Conservation (phyloP, 2,329 filamentous ascomycete species). For the Furcasterigmium sp. region DNA sequence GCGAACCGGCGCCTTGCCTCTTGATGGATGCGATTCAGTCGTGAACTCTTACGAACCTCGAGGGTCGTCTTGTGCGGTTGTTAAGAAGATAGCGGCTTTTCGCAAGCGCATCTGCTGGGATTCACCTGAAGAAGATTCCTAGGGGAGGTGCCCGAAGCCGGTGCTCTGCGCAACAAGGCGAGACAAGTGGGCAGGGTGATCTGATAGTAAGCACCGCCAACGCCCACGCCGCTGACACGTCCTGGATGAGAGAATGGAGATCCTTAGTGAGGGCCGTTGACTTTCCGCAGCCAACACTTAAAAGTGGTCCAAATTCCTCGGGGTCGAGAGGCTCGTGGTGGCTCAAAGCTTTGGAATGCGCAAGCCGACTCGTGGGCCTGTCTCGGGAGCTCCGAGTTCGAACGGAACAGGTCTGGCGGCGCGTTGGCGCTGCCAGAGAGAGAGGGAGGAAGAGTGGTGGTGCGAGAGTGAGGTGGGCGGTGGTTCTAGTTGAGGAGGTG, state of each 20-base stretch:
- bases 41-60: neutral
- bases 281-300: neutral
- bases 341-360: constrained; percentile 1
- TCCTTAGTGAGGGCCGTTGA: neutral
- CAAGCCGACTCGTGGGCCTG: neutral
- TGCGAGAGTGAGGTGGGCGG: neutral
- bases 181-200: no score
- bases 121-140: no score
- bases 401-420: neutral
- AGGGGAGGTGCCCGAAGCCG: no score
- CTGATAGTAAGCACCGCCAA: no score
- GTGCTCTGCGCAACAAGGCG: no score
- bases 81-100: neutral
- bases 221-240: no score
- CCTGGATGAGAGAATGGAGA: no score
- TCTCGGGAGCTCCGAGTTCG: no score
- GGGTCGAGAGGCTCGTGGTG: constrained; percentile 1
- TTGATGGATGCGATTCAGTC: neutral
- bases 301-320: constrained; percentile 1
- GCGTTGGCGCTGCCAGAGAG: neutral
- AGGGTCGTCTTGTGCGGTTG: neutral
- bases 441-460: neutral
- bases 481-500: neutral
- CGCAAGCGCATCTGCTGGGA: constrained; percentile 1
- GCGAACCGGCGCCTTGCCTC: neutral